Conservation (phyloP, 306 rosid species). For the Urtica urens region DNA sequence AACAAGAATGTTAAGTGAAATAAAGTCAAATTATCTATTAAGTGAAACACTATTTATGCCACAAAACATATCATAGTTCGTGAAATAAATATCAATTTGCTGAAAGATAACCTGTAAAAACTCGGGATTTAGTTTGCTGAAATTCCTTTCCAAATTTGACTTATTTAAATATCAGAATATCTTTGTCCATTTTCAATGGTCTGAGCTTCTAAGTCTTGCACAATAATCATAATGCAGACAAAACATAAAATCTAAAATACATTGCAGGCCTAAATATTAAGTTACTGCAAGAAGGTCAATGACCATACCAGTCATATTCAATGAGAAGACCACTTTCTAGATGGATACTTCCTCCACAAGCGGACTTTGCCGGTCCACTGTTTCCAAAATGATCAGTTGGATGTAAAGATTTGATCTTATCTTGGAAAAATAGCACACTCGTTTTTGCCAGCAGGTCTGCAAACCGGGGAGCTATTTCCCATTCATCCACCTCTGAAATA, state of each 20-base stretch:
- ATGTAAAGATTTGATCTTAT: constrained; percentile 54
- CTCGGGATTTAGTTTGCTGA: too few species aligned
- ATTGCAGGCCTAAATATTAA: constrained; percentile 10
- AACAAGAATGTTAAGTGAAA: constrained; percentile 16
- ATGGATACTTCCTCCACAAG: constrained; percentile 65
- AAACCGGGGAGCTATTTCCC: constrained; percentile 98
- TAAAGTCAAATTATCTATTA: constrained; percentile 22
- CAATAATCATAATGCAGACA: too few species aligned
- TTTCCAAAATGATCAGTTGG: constrained; percentile 50
- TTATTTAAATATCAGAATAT: too few species aligned
- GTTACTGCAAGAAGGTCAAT: constrained; percentile 4
- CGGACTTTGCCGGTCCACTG: constrained; percentile 35
- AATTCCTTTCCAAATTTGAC: too few species aligned
- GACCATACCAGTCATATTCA: constrained; percentile 89
- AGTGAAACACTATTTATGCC: too few species aligned
- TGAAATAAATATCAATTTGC: too few species aligned
- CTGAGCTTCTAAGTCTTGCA: too few species aligned
- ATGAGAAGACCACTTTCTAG: constrained; percentile 86
- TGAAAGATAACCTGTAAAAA: too few species aligned
- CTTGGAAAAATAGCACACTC: constrained; percentile 61
- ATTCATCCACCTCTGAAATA: constrained; percentile 77
- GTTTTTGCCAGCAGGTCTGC: constrained; percentile 69
- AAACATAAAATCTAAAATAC: too few species aligned
- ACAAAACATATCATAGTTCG: too few species aligned
- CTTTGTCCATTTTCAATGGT: too few species aligned